A percentile compares a stretch with the other conserved stretches of the same genome.
Evolutionary conservation across 2,329 filamentous ascomycete genomes (phyloP).

Genomic region (Fusarium subglutinans): DNA sequence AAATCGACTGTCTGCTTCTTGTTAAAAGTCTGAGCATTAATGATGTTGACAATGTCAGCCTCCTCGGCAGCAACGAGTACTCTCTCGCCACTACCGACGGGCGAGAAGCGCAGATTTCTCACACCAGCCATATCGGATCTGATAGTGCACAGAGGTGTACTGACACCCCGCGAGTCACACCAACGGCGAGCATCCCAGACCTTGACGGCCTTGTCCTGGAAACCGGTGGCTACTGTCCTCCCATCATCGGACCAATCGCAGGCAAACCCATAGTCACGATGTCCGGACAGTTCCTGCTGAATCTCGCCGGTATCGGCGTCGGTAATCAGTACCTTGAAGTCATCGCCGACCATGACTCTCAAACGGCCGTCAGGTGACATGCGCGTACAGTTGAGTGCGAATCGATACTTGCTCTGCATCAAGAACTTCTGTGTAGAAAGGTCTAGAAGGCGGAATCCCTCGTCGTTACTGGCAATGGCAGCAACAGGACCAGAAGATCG

Average conservation of each 20-base stretch:
- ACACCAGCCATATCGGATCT: conserved; percentile 74
- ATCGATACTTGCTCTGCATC: conserved; percentile 61
- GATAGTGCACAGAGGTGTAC: conserved; percentile 62
- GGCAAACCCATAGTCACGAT: conserved; percentile 77
- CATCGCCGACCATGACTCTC: conserved; percentile 78
- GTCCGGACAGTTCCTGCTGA: conserved; percentile 67
- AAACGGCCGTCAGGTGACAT: conserved; percentile 76
- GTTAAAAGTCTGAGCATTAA: conserved; percentile 71
- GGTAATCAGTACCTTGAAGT: conserved; percentile 70
- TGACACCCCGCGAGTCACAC: conserved; percentile 61
- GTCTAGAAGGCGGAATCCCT: conserved; percentile 66
- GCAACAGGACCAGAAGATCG: conserved; percentile 62
- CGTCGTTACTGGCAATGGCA: conserved; percentile 71
- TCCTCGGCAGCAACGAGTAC: conserved; percentile 79
- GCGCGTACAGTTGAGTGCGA: conserved; percentile 77
- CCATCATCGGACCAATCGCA: conserved; percentile 84
- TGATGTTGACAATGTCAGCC: conserved; percentile 76
- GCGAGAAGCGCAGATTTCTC: conserved; percentile 76
- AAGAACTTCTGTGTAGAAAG: conserved; percentile 67
- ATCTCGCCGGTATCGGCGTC: conserved; percentile 72
- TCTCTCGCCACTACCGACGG: conserved; percentile 71
- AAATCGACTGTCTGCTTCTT: conserved; percentile 77
- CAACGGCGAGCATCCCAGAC: conserved; percentile 82
- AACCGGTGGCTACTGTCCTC: conserved; percentile 78
- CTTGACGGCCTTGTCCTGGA: conserved; percentile 77